Evolutionary conservation across 257 asterid genomes (phyloP).

Genomic region (Gynochthodes officinalis): DNA sequence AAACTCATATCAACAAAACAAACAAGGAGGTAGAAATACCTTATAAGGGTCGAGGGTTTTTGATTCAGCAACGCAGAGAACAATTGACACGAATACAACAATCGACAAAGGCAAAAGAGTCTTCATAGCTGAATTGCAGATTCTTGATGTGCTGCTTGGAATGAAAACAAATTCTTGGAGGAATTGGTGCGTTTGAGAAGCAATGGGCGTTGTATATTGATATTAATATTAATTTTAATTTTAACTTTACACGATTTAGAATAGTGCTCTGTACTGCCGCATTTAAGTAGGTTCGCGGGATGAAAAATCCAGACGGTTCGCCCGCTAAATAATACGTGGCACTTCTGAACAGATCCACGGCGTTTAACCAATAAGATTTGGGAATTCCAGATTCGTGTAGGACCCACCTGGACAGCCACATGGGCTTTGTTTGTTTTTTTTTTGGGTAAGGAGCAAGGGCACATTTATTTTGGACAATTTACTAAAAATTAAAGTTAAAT

Average conservation of each 20-base stretch:
- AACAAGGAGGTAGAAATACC: constrained; percentile 28
- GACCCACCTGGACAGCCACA: background rate
- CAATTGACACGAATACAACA: constrained; percentile 27
- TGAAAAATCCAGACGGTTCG: constrained; percentile 12
- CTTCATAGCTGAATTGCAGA: constrained; percentile 32
- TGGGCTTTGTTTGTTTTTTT: background rate
- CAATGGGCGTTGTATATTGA: background rate
- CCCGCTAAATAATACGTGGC: constrained; percentile 7
- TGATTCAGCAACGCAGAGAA: constrained; percentile 40
- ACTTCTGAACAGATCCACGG: background rate
- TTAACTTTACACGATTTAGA: no score
- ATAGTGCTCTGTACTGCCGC: background rate
- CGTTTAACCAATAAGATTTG: constrained; percentile 1
- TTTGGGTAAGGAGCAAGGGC: no score
- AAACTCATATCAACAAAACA: background rate
- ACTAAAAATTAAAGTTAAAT: no score
- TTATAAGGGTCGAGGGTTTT: constrained; percentile 67
- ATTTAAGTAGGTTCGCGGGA: constrained; percentile 1
- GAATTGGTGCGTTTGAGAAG: background rate
- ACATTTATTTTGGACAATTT: no score
- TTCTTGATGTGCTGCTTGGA: background rate
- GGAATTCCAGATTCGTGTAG: background rate
- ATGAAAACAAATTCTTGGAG: background rate
- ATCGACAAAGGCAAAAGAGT: constrained; percentile 22
- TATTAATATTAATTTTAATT: no score